Evolutionary conservation across 2,329 filamentous ascomycete genomes (phyloP).

Genomic region (Xylariales sp.): DNA sequence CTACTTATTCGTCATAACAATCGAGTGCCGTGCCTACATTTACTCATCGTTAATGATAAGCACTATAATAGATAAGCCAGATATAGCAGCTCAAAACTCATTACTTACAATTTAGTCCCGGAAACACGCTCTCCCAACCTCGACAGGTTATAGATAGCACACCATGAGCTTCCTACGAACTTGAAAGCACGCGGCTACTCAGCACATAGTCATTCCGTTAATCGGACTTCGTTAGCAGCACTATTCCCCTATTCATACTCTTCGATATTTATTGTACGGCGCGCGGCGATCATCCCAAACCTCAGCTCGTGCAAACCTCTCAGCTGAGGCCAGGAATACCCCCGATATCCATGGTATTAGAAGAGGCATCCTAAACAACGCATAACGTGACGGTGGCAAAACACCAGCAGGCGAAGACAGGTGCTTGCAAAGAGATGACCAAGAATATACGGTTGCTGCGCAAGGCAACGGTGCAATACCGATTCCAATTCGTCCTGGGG

Average conservation of each 20-base stretch:
- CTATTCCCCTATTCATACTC: background rate
- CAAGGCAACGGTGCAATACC: background rate
- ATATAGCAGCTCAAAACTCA: background rate
- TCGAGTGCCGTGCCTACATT: background rate
- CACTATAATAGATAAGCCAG: slow-evolving; percentile 2
- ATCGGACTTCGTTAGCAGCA: background rate
- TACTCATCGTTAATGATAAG: background rate
- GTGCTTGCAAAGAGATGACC: slow-evolving; percentile 31
- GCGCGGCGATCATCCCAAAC: slow-evolving; percentile 1
- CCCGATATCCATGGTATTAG: background rate
- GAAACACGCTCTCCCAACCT: background rate
- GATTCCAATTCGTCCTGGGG: slow-evolving; percentile 2
- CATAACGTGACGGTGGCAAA: background rate
- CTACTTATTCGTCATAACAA: slow-evolving; percentile 1
- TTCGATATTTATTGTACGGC: slow-evolving; percentile 3
- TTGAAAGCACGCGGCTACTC: background rate
- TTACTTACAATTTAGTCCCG: slow-evolving; percentile 10
- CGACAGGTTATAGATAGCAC: background rate
- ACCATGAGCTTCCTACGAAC: background rate
- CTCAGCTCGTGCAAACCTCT: slow-evolving; percentile 31
- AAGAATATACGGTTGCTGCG: slow-evolving; percentile 17
- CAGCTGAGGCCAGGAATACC: slow-evolving; percentile 1
- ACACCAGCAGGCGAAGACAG: background rate
- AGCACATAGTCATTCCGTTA: background rate
- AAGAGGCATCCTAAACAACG: slow-evolving; percentile 12